Conservation (phyloP, 495 filamentous ascomycete species). For the Tricharina praecox region DNA sequence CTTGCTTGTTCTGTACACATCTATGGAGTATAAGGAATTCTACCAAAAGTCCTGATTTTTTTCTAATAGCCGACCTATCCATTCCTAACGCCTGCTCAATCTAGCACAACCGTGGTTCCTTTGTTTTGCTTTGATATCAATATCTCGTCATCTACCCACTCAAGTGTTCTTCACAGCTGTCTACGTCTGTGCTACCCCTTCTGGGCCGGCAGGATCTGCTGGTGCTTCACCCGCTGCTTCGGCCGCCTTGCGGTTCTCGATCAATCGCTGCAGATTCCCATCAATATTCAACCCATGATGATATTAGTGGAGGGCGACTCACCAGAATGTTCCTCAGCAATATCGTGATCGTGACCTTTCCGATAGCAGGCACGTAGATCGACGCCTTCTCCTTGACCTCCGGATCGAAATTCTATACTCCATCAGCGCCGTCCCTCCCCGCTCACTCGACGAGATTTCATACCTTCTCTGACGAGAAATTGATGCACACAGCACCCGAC, state of each 20-base stretch:
- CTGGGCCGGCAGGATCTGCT: neutral
- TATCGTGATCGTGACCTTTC: slow-evolving; percentile 92
- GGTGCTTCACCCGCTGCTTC: neutral
- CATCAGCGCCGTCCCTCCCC: neutral
- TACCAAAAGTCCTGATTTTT: slow-evolving; percentile 3
- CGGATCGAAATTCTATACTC: slow-evolving; percentile 59
- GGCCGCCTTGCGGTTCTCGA: slow-evolving; percentile 4
- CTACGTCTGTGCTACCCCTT: neutral
- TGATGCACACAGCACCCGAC: slow-evolving; percentile 87
- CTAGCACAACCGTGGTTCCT: too few relatives aligned
- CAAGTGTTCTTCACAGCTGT: too few relatives aligned
- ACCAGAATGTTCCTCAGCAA: slow-evolving; percentile 50
- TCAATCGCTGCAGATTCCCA: neutral
- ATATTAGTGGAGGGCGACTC: neutral
- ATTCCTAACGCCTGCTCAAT: too few relatives aligned
- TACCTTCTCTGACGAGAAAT: slow-evolving; percentile 89
- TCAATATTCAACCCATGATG: neutral
- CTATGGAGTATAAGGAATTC: slow-evolving; percentile 2
- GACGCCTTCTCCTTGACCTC: slow-evolving; percentile 83
- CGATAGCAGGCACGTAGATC: slow-evolving; percentile 93
- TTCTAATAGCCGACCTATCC: too few relatives aligned
- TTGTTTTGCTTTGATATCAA: too few relatives aligned
- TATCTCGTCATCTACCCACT: too few relatives aligned
- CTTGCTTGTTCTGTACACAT: neutral
- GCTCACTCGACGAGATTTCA: neutral